Base-by-base conservation (phyloP, 2,329 filamentous ascomycete species). In the Emericellopsis cladophorae region DNA sequence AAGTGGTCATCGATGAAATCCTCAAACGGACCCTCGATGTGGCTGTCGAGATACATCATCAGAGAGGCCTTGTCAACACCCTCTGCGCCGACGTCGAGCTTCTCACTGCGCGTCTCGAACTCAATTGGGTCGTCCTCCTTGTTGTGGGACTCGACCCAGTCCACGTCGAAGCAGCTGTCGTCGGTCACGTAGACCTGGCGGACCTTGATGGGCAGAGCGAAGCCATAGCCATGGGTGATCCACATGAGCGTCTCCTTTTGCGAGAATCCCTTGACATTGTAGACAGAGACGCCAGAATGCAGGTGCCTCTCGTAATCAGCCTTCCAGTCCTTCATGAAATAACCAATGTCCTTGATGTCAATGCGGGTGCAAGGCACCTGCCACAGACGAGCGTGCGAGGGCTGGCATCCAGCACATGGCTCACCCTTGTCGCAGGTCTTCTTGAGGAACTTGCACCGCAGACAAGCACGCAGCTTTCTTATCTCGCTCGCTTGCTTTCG, bases 281-380 rank as follows among this genome's bases (percentile, higher is more conserved):
- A 89, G 38, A 95, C 83, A 2, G 88, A 93, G 57, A 95, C 87
- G 42, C 85, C 86, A 43, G 85, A 78, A 47, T 78, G 84, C 51
- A 92, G 76, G 58, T 95, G 89, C 51, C 88, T 82, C 65, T 95
- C 88, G 54, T 92, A 95, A 60, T 96, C 90, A 36, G 88, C 89
- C 66, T 90, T 94, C 89, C 89, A 96, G 62, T 95, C 90, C 71
- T 95, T 95, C 85, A 95, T 92, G 70, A 96, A 96, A 64, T 93
- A 95, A 35, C 80, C 85, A 54, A 96, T 94, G 54, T 96, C 90
- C 74, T 95, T 95, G 71, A 96, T 96, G 61, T 95, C 90, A 55
- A 95, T 95, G 46, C 90, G 84, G 33, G 90, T 96, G 71, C 90
- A 96, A 45, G 90, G 90, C 36, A 96, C 90, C 65, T 95, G 89